Conservation (phyloP, 2,329 filamentous ascomycete genomes). For the Dactylonectria macrodidyma region DNA sequence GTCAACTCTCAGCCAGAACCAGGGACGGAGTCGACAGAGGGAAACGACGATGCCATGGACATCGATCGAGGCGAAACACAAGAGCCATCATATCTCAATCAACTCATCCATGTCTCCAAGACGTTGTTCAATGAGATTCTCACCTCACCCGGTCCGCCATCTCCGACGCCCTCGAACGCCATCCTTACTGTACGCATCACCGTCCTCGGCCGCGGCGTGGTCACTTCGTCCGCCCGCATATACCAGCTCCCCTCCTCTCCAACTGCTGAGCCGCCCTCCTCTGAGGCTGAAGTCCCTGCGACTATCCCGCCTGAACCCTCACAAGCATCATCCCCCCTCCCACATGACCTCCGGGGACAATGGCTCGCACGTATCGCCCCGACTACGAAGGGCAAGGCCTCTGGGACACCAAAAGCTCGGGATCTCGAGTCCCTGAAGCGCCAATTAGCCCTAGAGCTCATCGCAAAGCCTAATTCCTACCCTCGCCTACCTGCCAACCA, state of each 20-base stretch:
- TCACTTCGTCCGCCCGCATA: conserved; percentile 81
- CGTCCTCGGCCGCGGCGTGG: conserved; percentile 79
- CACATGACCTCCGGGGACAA: conserved; percentile 70
- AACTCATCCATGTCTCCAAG: conserved; percentile 45
- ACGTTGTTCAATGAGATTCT: conserved; percentile 51
- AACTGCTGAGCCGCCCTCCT: conserved; percentile 42
- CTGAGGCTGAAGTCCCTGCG: conserved; percentile 62
- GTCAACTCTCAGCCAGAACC: conserved; percentile 18
- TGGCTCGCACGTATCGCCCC: conserved; percentile 76
- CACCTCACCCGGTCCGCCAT: conserved; percentile 36
- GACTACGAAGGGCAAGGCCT: conserved; percentile 25
- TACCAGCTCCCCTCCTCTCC: conserved; percentile 79
- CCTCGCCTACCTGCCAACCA: conserved; percentile 55
- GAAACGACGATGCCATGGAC: conserved; percentile 51
- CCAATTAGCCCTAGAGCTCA: conserved; percentile 64
- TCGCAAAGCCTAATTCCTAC: conserved; percentile 53
- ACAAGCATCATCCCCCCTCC: conserved; percentile 49
- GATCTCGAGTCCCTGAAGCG: conserved; percentile 59
- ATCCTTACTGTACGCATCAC: conserved; percentile 76
- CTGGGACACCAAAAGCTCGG: conserved; percentile 32
- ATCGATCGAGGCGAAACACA: conserved; percentile 43
- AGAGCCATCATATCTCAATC: conserved; percentile 27
- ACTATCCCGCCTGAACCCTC: conserved; percentile 53
- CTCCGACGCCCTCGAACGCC: conserved; percentile 53
- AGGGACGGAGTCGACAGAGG: conserved; percentile 36